These are phyloP conservation scores for Lumnitzera racemosa DNA, from an alignment of 345 rosid species.

Conservation along the genomic window DNA sequence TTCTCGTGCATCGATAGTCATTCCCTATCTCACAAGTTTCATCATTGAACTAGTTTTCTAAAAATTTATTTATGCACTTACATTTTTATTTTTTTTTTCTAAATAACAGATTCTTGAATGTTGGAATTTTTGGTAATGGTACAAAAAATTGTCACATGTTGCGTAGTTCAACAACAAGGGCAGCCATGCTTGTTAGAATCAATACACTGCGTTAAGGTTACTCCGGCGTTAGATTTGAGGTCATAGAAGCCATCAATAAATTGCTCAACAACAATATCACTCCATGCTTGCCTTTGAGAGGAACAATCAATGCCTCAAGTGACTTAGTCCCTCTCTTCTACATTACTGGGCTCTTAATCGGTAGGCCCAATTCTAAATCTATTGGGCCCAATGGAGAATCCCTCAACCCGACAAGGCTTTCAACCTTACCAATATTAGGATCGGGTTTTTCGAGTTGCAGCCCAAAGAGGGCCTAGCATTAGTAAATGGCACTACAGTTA, in stretches of 20 bases:
- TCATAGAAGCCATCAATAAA: constrained; percentile 55
- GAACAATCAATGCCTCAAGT: constrained; percentile 66
- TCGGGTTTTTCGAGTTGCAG: constrained; percentile 54
- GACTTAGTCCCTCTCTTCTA: constrained; percentile 67
- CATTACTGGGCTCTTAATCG: constrained; percentile 53
- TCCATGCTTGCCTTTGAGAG: constrained; percentile 69
- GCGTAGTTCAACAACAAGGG: constrained; percentile 56
- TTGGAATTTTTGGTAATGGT: constrained; percentile 59
- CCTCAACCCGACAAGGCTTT: constrained; percentile 46
- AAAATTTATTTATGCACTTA: too few species aligned
- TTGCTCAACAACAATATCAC: constrained; percentile 61
- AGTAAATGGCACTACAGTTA: constrained; percentile 75
- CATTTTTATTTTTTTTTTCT: neutral
- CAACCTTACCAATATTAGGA: constrained; percentile 26
- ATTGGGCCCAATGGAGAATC: constrained; percentile 44
- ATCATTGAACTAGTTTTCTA: too few species aligned
- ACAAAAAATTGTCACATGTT: constrained; percentile 49
- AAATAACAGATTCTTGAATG: constrained; percentile 45
- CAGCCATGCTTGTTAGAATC: constrained; percentile 73
- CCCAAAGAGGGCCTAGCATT: constrained; percentile 74
- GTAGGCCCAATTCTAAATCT: constrained; percentile 57
- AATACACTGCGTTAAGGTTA: constrained; percentile 73
- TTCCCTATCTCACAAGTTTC: too few species aligned
- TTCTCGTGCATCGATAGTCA: too few species aligned
- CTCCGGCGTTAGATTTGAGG: constrained; percentile 67